These are phyloP conservation scores for Plantago rigida DNA, from an alignment of 305 asterid genomes.

Conservation along the genomic window DNA sequence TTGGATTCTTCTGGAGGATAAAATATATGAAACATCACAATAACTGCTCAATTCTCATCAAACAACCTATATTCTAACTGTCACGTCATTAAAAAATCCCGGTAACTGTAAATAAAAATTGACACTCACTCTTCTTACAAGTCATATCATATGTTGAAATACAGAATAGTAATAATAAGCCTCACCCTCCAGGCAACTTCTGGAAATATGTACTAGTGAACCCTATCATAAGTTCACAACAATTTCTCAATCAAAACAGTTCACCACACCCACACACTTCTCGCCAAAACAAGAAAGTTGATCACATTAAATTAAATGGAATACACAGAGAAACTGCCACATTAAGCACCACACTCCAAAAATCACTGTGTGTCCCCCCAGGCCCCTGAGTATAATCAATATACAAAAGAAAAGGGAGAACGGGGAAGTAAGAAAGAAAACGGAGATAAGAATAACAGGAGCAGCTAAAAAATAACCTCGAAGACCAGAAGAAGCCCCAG, in stretches of 20 bases:
- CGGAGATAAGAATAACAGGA: background rate
- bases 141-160: conserved; percentile 6
- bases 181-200: conserved; percentile 1
- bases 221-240: background rate
- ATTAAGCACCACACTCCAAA: conserved; percentile 11
- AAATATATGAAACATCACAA: conserved; percentile 9
- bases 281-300: background rate
- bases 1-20: conserved; percentile 6
- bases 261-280: conserved; percentile 5
- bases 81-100: conserved; percentile 5
- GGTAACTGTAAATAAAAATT: conserved; percentile 14
- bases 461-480: conserved; percentile 49
- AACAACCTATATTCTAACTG: conserved; percentile 3
- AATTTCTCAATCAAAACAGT: conserved; percentile 5
- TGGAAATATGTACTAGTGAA: conserved; percentile 8
- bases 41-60: background rate
- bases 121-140: background rate
- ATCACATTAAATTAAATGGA: background rate
- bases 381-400: conserved; percentile 12
- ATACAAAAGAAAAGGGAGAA: conserved; percentile 2
- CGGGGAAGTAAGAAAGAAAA: background rate
- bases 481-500: conserved; percentile 76
- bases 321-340: conserved; percentile 11
- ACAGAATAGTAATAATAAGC: background rate
- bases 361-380: conserved; percentile 1